Evolutionary conservation across 2,329 filamentous ascomycete genomes (phyloP).

Genomic region (Xylaria hypoxylon): DNA sequence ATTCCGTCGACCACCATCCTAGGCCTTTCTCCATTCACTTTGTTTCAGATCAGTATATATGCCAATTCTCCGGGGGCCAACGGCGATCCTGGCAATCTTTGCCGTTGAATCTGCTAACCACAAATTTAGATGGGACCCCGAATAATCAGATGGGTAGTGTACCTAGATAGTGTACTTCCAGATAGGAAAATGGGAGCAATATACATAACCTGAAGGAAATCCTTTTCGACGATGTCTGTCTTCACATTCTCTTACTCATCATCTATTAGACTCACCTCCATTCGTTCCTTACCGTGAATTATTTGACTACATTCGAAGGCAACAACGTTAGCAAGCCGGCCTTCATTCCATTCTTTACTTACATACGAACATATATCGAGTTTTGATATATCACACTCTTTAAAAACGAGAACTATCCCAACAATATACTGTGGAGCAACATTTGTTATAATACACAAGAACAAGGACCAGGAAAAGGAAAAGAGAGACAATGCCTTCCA

Average conservation of each 20-base stretch:
- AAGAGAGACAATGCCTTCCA: constrained; percentile 43
- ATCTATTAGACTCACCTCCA: constrained; percentile 26
- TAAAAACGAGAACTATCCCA: constrained; percentile 5
- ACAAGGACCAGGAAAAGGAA: neutral
- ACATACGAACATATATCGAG: constrained; percentile 10
- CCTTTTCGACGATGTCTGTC: constrained; percentile 1
- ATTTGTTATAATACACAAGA: constrained; percentile 10
- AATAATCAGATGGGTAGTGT: constrained; percentile 19
- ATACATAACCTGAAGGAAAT: constrained; percentile 27
- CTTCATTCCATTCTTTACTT: constrained; percentile 39
- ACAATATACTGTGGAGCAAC: neutral
- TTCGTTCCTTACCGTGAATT: constrained; percentile 34
- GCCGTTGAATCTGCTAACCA: constrained; percentile 19
- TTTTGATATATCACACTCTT: constrained; percentile 21
- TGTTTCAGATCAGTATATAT: constrained; percentile 43
- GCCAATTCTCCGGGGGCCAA: constrained; percentile 24
- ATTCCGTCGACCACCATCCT: constrained; percentile 17
- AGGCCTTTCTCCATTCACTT: constrained; percentile 36
- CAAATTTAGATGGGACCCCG: constrained; percentile 13
- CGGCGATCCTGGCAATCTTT: constrained; percentile 39
- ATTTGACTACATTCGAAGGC: constrained; percentile 28
- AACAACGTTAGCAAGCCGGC: constrained; percentile 30
- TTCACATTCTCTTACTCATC: constrained; percentile 13
- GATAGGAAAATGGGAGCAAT: constrained; percentile 19
- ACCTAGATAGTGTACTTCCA: neutral